Evolutionary conservation across 78 protist species (phyloP).

Genomic region (Planoprotostelium fungivorum): DNA sequence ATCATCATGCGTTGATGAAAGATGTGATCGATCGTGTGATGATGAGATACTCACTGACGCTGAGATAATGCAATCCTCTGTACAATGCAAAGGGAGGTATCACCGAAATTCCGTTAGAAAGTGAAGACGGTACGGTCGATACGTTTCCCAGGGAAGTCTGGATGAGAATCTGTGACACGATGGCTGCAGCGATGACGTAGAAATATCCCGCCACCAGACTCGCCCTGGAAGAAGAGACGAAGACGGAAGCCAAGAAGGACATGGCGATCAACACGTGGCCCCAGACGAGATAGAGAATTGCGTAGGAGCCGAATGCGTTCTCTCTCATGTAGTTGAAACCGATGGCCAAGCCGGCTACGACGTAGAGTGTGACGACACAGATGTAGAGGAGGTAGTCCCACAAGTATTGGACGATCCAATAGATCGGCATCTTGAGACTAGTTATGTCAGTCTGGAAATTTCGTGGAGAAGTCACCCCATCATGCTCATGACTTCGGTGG

Average conservation of each 20-base stretch:
- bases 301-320: not conserved
- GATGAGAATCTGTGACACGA: not conserved
- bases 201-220: not conserved
- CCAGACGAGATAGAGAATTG: not conserved
- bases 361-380: not conserved
- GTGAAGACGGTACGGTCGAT: not conserved
- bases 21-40: not conserved
- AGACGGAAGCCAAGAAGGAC: not conserved
- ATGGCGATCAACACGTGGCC: not conserved
- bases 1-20: no score
- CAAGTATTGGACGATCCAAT: not conserved
- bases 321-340: not conserved
- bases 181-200: not conserved
- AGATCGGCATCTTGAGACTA: not conserved
- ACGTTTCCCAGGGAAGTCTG: not conserved
- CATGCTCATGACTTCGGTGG: slow-evolving; percentile 19
- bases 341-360: not conserved
- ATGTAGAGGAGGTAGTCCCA: not conserved
- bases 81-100: not conserved
- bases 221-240: not conserved
- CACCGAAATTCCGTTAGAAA: not conserved
- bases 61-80: not conserved
- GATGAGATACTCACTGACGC: not conserved
- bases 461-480: slow-evolving; percentile 21
- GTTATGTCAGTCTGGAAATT: not conserved